Evolutionary conservation across 306 rosid genomes (phyloP).

Genomic region (Myrica gale): DNA sequence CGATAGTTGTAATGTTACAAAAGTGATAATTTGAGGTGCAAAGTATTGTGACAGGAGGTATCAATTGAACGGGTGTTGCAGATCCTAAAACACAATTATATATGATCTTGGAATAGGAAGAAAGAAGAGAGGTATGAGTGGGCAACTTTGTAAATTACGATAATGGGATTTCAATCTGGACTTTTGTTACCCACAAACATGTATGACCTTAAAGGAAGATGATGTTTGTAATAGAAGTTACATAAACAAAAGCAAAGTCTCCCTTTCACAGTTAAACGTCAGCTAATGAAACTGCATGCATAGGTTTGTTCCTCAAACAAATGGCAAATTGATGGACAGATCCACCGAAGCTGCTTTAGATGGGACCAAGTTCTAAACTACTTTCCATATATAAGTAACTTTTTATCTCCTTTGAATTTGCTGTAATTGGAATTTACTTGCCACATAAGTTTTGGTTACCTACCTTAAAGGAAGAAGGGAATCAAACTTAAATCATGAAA

Average conservation of each 20-base stretch:
- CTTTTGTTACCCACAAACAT: constrained; percentile 12
- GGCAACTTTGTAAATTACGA: constrained; percentile 9
- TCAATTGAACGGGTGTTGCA: no score
- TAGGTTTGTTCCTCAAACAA: constrained; percentile 15
- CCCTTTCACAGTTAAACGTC: constrained; percentile 6
- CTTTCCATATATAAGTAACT: no score
- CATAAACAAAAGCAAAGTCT: constrained; percentile 22
- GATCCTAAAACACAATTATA: not conserved
- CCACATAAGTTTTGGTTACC: not conserved
- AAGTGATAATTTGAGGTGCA: no score
- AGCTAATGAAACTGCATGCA: constrained; percentile 16
- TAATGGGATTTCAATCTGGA: not conserved
- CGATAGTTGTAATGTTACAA: no score
- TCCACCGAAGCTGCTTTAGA: constrained; percentile 9
- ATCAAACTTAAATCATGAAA: no score
- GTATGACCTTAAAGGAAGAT: constrained; percentile 15
- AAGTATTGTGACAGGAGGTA: no score
- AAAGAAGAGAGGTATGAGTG: not conserved
- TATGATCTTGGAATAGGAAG: not conserved
- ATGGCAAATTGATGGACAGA: constrained; percentile 21
- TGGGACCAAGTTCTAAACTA: not conserved
- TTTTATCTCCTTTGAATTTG: not conserved
- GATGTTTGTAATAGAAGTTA: constrained; percentile 24
- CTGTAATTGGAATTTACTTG: constrained; percentile 7
- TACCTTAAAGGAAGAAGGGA: not conserved